Percentiles rank a stretch among this genome's conserved stretches.
Evolutionary conservation across 1,139 yeast species (phyloP).

Genomic region (Zygoascus hellenicus): DNA sequence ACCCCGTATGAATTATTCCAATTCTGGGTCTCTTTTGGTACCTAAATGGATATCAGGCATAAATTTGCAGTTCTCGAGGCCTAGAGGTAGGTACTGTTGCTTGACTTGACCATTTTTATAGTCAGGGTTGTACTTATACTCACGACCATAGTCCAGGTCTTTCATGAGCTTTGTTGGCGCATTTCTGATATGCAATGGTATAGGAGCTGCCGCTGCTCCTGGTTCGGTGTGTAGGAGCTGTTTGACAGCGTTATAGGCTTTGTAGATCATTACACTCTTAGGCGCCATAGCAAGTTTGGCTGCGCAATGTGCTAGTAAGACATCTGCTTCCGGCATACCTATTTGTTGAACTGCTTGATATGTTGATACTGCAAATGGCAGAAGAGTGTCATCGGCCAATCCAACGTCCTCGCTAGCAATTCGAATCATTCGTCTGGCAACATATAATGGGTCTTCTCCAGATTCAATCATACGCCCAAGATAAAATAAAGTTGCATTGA

Average conservation of each 20-base stretch:
- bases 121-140: slow-evolving; percentile 83
- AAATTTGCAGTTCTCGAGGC: slow-evolving; percentile 29
- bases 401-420: slow-evolving; percentile 93
- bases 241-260: slow-evolving; percentile 69
- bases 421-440: slow-evolving; percentile 87
- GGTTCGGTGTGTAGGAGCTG: slow-evolving; percentile 53
- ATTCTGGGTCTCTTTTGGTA: slow-evolving; percentile 12
- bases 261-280: slow-evolving; percentile 78
- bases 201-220: slow-evolving; percentile 44
- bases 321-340: slow-evolving; percentile 97
- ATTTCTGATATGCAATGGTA: slow-evolving; percentile 65
- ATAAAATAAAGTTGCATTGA: slow-evolving; percentile 85
- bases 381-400: slow-evolving; percentile 68
- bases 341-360: slow-evolving; percentile 83
- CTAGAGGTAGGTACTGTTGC: slow-evolving; percentile 47
- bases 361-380: slow-evolving; percentile 83
- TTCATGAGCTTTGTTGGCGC: slow-evolving; percentile 92
- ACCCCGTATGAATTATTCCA: not conserved
- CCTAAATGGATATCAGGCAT: slow-evolving; percentile 41
- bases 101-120: slow-evolving; percentile 63
- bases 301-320: slow-evolving; percentile 86
- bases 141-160: slow-evolving; percentile 77
- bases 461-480: slow-evolving; percentile 81
- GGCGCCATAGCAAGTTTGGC: slow-evolving; percentile 79
- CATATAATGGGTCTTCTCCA: slow-evolving; percentile 90